phyloP scores from a whole-genome alignment of 345 rosid genomes.

The Raphanus raphanistrum region DNA sequence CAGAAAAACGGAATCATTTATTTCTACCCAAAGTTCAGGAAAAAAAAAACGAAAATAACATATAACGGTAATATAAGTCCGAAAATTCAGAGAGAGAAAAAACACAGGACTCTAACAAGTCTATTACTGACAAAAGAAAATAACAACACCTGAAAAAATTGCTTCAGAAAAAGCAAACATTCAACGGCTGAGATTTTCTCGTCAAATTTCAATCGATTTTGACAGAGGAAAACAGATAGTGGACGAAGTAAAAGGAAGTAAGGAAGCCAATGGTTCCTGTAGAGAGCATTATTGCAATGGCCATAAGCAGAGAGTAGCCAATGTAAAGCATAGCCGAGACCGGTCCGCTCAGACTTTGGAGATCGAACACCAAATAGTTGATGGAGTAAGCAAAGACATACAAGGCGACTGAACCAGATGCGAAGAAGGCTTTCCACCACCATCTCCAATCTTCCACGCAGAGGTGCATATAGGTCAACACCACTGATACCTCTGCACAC shows the following conservation, averaged over 20 bases:
- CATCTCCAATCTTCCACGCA: constrained; percentile 89
- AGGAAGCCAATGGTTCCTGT: constrained; percentile 84
- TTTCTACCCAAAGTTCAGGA: constrained; percentile 24
- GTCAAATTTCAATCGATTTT: constrained; percentile 61
- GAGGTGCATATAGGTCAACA: constrained; percentile 82
- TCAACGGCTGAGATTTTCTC: constrained; percentile 27
- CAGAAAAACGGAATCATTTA: background rate
- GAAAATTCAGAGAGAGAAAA: background rate
- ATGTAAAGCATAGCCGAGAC: constrained; percentile 74
- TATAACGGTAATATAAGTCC: constrained; percentile 17
- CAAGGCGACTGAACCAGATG: constrained; percentile 78
- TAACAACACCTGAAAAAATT: constrained; percentile 23
- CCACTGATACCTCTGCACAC: constrained; percentile 81
- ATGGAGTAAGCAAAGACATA: constrained; percentile 78
- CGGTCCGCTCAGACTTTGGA: constrained; percentile 79
- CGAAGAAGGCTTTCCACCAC: constrained; percentile 94
- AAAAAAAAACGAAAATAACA: constrained; percentile 3
- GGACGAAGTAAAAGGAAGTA: constrained; percentile 73
- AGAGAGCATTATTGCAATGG: constrained; percentile 73
- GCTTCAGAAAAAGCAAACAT: constrained; percentile 21
- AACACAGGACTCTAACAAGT: constrained; percentile 35
- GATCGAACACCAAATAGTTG: constrained; percentile 75
- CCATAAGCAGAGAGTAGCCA: constrained; percentile 76
- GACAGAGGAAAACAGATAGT: constrained; percentile 79
- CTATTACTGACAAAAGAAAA: constrained; percentile 31